A percentile compares a stretch with the other conserved stretches of the same genome.
Conservation (phyloP, 2,329 filamentous ascomycete species). For the Zarea fungicola region DNA sequence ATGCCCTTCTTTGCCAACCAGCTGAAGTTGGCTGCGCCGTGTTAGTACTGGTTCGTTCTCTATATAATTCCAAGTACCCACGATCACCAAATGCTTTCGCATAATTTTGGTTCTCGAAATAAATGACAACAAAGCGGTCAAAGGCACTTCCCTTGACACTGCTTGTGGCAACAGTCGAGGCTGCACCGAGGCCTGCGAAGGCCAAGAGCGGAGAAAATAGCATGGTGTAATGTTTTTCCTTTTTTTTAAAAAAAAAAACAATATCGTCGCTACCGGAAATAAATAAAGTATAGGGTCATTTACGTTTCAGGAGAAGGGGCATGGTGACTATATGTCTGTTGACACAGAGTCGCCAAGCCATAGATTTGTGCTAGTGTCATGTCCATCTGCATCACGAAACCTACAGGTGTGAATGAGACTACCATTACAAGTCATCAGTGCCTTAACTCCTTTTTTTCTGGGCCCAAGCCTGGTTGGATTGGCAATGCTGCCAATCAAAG, state of each 20-base stretch:
- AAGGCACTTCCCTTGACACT: conserved; percentile 41
- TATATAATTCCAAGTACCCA: conserved; percentile 27
- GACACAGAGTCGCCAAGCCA: too few relatives aligned
- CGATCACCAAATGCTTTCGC: conserved; percentile 58
- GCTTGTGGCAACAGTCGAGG: conserved; percentile 11
- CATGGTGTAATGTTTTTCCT: neutral
- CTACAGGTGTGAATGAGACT: too few relatives aligned
- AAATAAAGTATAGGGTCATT: too few relatives aligned
- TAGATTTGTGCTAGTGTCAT: too few relatives aligned
- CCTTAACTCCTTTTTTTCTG: neutral
- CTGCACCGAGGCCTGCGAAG: conserved; percentile 1
- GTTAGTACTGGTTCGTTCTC: neutral
- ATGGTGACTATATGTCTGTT: too few relatives aligned
- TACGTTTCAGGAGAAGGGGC: too few relatives aligned
- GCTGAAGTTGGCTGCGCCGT: conserved; percentile 20
- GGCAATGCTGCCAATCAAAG: neutral
- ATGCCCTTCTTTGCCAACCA: conserved; percentile 26
- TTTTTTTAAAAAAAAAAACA: too few relatives aligned
- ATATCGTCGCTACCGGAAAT: too few relatives aligned
- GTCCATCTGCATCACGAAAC: too few relatives aligned
- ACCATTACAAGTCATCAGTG: too few relatives aligned
- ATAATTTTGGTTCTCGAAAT: conserved; percentile 73
- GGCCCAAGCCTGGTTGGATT: neutral
- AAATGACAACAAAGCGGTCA: conserved; percentile 67
- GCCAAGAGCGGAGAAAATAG: conserved; percentile 4